phyloP scores from a whole-genome alignment of 495 filamentous ascomycete genomes.

The Xylona heveae region DNA sequence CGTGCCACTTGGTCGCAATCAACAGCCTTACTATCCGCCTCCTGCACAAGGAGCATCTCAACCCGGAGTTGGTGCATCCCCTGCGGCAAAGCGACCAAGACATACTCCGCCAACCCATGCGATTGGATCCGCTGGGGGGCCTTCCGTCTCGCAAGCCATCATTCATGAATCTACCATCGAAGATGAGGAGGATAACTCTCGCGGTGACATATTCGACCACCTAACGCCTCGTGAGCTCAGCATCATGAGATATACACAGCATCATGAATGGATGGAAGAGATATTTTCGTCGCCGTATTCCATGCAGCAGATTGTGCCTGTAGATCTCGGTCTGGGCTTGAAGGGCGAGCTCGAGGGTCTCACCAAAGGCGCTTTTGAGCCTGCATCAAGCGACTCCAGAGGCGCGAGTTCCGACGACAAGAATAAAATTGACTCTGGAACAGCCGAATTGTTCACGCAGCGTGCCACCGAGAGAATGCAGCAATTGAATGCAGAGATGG shows the following conservation, averaged over 20 bases:
- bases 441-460: constrained; percentile 58
- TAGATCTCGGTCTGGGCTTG: constrained; percentile 69
- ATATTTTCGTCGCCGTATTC: constrained; percentile 75
- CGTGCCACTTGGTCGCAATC: constrained; percentile 1
- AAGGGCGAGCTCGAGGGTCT: constrained; percentile 66
- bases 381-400: constrained; percentile 19
- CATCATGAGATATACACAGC: constrained; percentile 64
- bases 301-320: constrained; percentile 61
- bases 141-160: not conserved
- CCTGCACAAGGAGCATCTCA: constrained; percentile 10
- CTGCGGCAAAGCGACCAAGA: constrained; percentile 15
- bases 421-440: constrained; percentile 37
- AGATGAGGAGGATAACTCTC: constrained; percentile 71
- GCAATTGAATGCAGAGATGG: constrained; percentile 54
- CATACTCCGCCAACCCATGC: constrained; percentile 9
- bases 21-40: constrained; percentile 5
- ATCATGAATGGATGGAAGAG: constrained; percentile 99
- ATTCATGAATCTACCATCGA: constrained; percentile 38
- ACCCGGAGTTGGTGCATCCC: constrained; percentile 28
- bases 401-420: constrained; percentile 14
- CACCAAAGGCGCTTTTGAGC: constrained; percentile 60
- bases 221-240: constrained; percentile 77
- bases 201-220: constrained; percentile 73
- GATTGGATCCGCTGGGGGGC: not conserved
- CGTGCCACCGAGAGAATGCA: constrained; percentile 30